A percentile compares a stretch with the other conserved stretches of the same genome.
Conservation (phyloP, 768 basidiomycete species). For the Suillus occidentalis region DNA sequence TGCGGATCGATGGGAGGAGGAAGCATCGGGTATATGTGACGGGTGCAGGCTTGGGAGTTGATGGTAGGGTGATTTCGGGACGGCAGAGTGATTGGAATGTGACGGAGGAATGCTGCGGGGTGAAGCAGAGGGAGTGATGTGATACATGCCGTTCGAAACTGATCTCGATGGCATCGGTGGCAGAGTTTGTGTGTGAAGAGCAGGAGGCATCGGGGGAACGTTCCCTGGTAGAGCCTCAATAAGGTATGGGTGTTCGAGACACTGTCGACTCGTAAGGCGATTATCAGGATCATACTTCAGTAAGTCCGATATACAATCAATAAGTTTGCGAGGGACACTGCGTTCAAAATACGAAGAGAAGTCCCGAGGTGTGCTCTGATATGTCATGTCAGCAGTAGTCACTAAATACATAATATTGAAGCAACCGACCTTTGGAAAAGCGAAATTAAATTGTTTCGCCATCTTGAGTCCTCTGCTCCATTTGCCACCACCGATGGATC, state of each 20-base stretch:
- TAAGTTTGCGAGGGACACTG: conserved; percentile 71
- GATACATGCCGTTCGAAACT: conserved; percentile 36
- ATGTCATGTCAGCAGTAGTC: conserved; percentile 10
- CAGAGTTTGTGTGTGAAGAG: conserved; percentile 43
- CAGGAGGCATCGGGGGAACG: conserved; percentile 61
- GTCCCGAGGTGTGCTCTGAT: conserved; percentile 64
- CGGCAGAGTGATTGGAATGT: conserved; percentile 45
- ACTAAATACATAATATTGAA: not conserved
- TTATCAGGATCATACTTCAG: conserved; percentile 89
- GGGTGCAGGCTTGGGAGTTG: conserved; percentile 38
- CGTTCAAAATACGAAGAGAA: conserved; percentile 76
- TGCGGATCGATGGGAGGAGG: conserved; percentile 52
- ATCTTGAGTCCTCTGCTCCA: conserved; percentile 87
- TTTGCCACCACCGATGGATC: conserved; percentile 77
- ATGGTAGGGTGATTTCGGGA: conserved; percentile 39
- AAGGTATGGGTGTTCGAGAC: conserved; percentile 88
- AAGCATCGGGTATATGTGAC: conserved; percentile 44
- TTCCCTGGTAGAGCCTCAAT: conserved; percentile 72
- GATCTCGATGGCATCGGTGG: conserved; percentile 38
- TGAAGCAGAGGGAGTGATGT: conserved; percentile 39
- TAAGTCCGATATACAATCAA: conserved; percentile 91
- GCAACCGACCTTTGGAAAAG: conserved; percentile 79
- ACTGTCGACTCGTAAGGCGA: conserved; percentile 84
- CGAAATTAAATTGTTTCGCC: conserved; percentile 82
- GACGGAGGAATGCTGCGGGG: conserved; percentile 48